Percentiles rank a stretch among this genome's conserved stretches.
Evolutionary conservation across 805 yeast species (phyloP).

Genomic region (Scheffersomyces ergatensis): DNA sequence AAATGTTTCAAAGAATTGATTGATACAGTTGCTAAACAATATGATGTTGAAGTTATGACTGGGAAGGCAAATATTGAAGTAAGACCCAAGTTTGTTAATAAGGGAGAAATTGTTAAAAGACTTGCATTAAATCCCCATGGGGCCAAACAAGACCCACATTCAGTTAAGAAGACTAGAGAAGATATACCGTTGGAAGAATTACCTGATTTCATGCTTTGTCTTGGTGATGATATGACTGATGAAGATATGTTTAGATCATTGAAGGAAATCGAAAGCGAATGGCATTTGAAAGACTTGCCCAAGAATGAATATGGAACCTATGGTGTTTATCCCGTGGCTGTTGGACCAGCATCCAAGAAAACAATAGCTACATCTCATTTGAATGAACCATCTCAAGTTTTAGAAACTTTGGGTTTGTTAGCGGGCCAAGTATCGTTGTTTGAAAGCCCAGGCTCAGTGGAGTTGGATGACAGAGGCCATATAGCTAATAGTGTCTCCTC

Average conservation of each 20-base stretch:
- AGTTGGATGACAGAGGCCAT: constrained; percentile 77
- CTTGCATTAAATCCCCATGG: constrained; percentile 69
- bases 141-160: constrained; percentile 40
- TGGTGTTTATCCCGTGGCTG: constrained; percentile 82
- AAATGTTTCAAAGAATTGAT: constrained; percentile 60
- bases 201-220: constrained; percentile 84
- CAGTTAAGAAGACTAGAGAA: constrained; percentile 19
- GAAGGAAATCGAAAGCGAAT: constrained; percentile 54
- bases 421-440: constrained; percentile 77
- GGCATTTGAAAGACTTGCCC: constrained; percentile 43
- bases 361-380: constrained; percentile 86
- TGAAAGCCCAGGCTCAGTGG: constrained; percentile 75
- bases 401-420: constrained; percentile 77
- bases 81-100: constrained; percentile 91
- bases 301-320: constrained; percentile 48
- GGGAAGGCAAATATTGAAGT: constrained; percentile 98
- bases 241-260: constrained; percentile 94
- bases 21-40: constrained; percentile 55
- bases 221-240: constrained; percentile 96
- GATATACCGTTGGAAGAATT: constrained; percentile 40
- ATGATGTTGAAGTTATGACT: constrained; percentile 91
- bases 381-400: constrained; percentile 77
- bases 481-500: constrained; percentile 47
- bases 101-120: constrained; percentile 91
- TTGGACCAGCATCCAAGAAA: constrained; percentile 86